These are phyloP conservation scores for Chaetomium sp. DNA, from an alignment of 2,329 filamentous ascomycete genomes.

Conservation along the genomic window DNA sequence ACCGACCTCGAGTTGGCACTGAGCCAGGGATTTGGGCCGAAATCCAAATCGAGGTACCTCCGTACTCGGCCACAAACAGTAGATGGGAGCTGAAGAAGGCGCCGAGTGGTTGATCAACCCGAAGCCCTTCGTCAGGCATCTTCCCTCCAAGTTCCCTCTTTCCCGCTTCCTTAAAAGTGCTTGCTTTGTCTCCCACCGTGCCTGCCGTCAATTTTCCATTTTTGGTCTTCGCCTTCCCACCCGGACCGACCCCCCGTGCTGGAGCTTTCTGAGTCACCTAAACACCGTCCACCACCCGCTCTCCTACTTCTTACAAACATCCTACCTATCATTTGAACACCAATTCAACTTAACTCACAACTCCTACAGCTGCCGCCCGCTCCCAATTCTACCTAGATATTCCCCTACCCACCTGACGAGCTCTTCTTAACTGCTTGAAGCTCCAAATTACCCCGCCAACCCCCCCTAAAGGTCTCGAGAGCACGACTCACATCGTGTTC, in stretches of 20 bases:
- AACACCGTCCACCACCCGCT: constrained; percentile 1
- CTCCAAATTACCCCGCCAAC: neutral
- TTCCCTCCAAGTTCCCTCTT: constrained; percentile 9
- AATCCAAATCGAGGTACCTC: constrained; percentile 6
- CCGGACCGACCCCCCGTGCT: constrained; percentile 26
- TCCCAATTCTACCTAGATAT: constrained; percentile 2
- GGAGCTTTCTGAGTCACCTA: constrained; percentile 26
- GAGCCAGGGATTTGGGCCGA: constrained; percentile 12
- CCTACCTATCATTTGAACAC: neutral
- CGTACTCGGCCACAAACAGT: constrained; percentile 27
- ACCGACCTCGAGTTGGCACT: constrained; percentile 10
- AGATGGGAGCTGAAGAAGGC: neutral
- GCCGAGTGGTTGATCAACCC: constrained; percentile 11
- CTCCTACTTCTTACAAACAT: neutral
- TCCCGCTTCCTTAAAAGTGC: neutral
- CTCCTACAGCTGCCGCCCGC: neutral
- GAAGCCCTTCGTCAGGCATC: constrained; percentile 10
- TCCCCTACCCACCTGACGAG: neutral
- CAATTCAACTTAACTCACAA: neutral
- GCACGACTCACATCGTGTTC: neutral
- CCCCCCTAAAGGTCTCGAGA: neutral
- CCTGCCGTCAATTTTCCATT: constrained; percentile 2
- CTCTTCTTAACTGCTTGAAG: neutral
- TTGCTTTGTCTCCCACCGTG: constrained; percentile 15
- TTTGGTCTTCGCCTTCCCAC: constrained; percentile 1